These are phyloP conservation scores for Linnemannia schmuckeri DNA, from an alignment of 192 early-diverging fungal genomes.

Conservation along the genomic window DNA sequence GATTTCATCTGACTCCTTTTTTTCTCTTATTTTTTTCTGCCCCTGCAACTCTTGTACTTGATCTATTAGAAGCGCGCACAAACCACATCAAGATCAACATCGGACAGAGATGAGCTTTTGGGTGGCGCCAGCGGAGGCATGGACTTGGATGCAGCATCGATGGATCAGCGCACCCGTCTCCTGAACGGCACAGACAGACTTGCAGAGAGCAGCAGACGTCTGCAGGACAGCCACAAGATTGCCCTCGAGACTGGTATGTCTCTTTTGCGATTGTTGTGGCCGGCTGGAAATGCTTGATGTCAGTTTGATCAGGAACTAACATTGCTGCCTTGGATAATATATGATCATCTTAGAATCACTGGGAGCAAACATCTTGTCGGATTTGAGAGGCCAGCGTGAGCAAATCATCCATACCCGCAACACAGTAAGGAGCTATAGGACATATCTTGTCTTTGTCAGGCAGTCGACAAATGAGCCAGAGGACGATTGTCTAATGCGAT, in stretches of 20 bases:
- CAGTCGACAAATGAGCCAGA: neutral
- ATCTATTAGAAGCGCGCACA: slow-evolving; percentile 61
- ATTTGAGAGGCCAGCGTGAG: slow-evolving; percentile 89
- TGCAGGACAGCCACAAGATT: slow-evolving; percentile 90
- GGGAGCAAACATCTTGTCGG: slow-evolving; percentile 86
- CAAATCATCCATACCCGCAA: slow-evolving; percentile 90
- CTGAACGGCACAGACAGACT: slow-evolving; percentile 90
- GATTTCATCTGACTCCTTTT: slow-evolving; percentile 9
- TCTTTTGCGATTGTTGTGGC: neutral
- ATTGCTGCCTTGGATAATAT: neutral
- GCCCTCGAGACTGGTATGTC: slow-evolving; percentile 87
- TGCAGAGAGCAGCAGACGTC: slow-evolving; percentile 77
- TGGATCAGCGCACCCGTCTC: slow-evolving; percentile 85
- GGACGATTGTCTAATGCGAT: neutral
- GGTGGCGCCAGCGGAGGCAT: slow-evolving; percentile 59
- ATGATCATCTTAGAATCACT: slow-evolving; percentile 70
- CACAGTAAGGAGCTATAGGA: slow-evolving; percentile 65
- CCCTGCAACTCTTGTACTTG: neutral
- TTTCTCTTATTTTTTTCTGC: neutral
- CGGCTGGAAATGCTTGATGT: neutral
- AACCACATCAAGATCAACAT: slow-evolving; percentile 52
- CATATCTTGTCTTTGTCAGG: neutral
- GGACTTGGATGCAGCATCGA: slow-evolving; percentile 68
- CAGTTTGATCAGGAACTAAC: slow-evolving; percentile 1
- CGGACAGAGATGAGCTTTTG: slow-evolving; percentile 75